phyloP scores from a whole-genome alignment of 2,329 filamentous ascomycete species.

The Calonectria pteridis region DNA sequence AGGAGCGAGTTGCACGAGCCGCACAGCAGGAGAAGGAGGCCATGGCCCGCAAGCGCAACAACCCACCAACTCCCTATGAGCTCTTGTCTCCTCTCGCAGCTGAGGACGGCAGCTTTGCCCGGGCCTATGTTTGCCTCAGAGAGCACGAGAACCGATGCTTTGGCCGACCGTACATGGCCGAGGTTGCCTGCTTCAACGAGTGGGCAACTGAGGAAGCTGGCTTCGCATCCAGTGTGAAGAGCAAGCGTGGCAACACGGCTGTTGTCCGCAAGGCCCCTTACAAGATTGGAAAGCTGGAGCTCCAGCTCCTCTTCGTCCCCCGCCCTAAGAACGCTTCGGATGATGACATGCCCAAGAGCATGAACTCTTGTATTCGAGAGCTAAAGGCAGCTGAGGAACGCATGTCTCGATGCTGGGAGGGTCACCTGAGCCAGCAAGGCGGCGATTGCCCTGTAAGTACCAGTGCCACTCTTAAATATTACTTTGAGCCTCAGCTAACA shows the following conservation, averaged over 20 bases:
- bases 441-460: slow-evolving; percentile 93
- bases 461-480: background rate
- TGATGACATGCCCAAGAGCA: slow-evolving; percentile 99
- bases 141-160: slow-evolving; percentile 92
- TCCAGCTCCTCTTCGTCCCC: slow-evolving; percentile 95
- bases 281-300: slow-evolving; percentile 92
- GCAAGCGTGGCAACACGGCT: slow-evolving; percentile 81
- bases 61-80: slow-evolving; percentile 84
- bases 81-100: slow-evolving; percentile 88
- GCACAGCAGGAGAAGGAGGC: slow-evolving; percentile 75
- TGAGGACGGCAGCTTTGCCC: slow-evolving; percentile 92
- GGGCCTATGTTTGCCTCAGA: slow-evolving; percentile 93
- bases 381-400: slow-evolving; percentile 90
- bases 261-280: slow-evolving; percentile 92
- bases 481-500: slow-evolving; percentile 51
- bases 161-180: slow-evolving; percentile 87
- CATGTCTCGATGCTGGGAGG: slow-evolving; percentile 84
- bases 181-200: slow-evolving; percentile 97
- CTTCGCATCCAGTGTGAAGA: slow-evolving; percentile 89
- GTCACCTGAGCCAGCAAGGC: slow-evolving; percentile 93
- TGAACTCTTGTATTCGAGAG: slow-evolving; percentile 96
- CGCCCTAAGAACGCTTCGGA: slow-evolving; percentile 88
- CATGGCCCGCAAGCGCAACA: slow-evolving; percentile 70
- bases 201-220: slow-evolving; percentile 91
- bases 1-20: slow-evolving; percentile 78